phyloP scores from a whole-genome alignment of 805 yeast genomes.

The Cyberlindnera euphorbiae region DNA sequence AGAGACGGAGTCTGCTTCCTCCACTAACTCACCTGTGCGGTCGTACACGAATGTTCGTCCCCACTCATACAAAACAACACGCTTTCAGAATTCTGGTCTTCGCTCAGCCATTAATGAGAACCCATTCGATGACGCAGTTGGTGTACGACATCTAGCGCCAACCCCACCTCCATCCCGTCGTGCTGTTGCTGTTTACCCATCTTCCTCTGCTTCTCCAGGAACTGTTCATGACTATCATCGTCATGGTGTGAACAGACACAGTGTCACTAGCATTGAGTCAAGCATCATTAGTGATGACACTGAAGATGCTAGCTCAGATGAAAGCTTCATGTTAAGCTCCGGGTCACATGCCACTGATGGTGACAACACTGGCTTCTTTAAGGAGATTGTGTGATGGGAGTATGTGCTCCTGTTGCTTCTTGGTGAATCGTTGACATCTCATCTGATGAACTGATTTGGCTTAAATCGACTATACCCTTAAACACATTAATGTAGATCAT shows the following conservation, averaged over 20 bases:
- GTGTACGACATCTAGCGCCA: constrained; percentile 13
- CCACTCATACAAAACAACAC: constrained; percentile 10
- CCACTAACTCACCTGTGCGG: neutral
- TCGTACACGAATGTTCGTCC: constrained; percentile 1
- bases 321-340: constrained; percentile 14
- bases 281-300: constrained; percentile 24
- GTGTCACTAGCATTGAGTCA: constrained; percentile 20
- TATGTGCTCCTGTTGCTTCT: no score
- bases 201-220: constrained; percentile 1
- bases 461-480: no score
- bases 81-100: constrained; percentile 19
- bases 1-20: constrained; percentile 18
- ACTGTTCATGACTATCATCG: constrained; percentile 18
- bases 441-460: no score
- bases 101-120: constrained; percentile 8
- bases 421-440: no score
- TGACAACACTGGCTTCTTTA: constrained; percentile 20
- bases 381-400: constrained; percentile 23
- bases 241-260: constrained; percentile 21
- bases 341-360: constrained; percentile 2
- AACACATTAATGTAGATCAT: no score
- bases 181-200: constrained; percentile 1
- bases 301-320: constrained; percentile 23
- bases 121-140: constrained; percentile 18
- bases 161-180: constrained; percentile 23